Conservation (phyloP, 1,139 yeast species). For the Geotrichum citri-aurantii region DNA sequence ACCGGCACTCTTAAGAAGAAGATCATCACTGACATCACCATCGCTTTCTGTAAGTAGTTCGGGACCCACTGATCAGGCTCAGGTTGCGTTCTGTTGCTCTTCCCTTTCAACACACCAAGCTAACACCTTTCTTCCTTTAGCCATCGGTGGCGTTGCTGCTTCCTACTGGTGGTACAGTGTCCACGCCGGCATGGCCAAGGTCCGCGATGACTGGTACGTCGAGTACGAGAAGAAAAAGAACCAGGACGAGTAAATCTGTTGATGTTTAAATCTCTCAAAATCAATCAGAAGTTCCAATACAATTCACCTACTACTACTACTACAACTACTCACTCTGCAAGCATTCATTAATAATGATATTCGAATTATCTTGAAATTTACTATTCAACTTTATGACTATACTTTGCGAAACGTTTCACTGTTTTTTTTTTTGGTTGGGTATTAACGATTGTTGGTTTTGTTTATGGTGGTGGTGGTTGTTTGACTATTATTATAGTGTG, state of each 20-base stretch:
- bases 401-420: background rate
- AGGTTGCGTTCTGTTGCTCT: background rate
- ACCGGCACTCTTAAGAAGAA: slow-evolving; percentile 79
- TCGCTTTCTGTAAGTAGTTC: slow-evolving; percentile 26
- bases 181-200: slow-evolving; percentile 67
- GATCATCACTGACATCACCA: slow-evolving; percentile 70
- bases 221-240: slow-evolving; percentile 67
- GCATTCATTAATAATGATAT: background rate
- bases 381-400: background rate
- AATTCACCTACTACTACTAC: background rate
- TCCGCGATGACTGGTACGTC: slow-evolving; percentile 84
- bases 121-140: slow-evolving; percentile 17
- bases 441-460: background rate
- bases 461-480: background rate
- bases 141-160: slow-evolving; percentile 50
- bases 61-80: background rate
- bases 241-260: slow-evolving; percentile 43
- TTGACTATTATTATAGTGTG: background rate
- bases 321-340: background rate
- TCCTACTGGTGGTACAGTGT: slow-evolving; percentile 63
- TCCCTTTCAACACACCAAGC: background rate
- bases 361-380: background rate
- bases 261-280: background rate
- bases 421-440: background rate
- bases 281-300: background rate